Conservation (phyloP, 1,139 yeast species). For the Yamadazyma diospyri region DNA sequence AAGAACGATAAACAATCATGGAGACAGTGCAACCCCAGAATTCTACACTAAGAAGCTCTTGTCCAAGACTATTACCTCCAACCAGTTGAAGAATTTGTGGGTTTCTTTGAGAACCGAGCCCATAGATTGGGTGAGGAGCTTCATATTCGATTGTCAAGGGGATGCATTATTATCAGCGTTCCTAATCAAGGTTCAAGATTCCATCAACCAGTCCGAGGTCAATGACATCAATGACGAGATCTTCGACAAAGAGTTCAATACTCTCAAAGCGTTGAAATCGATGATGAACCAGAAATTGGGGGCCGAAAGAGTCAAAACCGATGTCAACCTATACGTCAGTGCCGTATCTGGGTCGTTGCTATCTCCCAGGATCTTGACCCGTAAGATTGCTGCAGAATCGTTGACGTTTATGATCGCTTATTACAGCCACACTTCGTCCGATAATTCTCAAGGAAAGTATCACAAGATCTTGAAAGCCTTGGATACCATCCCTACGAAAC, state of each 20-base stretch:
- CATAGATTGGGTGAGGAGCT: conserved; percentile 81
- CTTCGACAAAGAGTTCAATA: conserved; percentile 46
- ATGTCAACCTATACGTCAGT: conserved; percentile 36
- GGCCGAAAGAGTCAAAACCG: conserved; percentile 40
- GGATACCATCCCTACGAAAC: conserved; percentile 57
- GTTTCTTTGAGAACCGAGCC: conserved; percentile 92
- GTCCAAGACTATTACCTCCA: conserved; percentile 63
- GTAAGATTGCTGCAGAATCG: conserved; percentile 81
- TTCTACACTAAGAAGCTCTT: conserved; percentile 74
- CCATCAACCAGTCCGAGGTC: conserved; percentile 30
- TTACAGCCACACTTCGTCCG: conserved; percentile 27
- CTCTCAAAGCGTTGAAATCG: conserved; percentile 45
- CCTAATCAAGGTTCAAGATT: conserved; percentile 37
- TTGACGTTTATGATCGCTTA: conserved; percentile 48
- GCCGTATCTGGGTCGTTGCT: conserved; percentile 45
- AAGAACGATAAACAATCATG: conserved; percentile 26
- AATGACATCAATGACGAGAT: conserved; percentile 42
- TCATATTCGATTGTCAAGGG: conserved; percentile 77
- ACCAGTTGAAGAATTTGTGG: conserved; percentile 80
- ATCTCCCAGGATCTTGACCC: conserved; percentile 65
- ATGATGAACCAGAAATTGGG: conserved; percentile 48
- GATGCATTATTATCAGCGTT: conserved; percentile 67
- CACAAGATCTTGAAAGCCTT: conserved; percentile 62
- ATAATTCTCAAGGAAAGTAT: conserved; percentile 45
- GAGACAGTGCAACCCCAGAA: conserved; percentile 57